phyloP scores from a whole-genome alignment of 441 rosid species.

The Flueggea neowawraea region DNA sequence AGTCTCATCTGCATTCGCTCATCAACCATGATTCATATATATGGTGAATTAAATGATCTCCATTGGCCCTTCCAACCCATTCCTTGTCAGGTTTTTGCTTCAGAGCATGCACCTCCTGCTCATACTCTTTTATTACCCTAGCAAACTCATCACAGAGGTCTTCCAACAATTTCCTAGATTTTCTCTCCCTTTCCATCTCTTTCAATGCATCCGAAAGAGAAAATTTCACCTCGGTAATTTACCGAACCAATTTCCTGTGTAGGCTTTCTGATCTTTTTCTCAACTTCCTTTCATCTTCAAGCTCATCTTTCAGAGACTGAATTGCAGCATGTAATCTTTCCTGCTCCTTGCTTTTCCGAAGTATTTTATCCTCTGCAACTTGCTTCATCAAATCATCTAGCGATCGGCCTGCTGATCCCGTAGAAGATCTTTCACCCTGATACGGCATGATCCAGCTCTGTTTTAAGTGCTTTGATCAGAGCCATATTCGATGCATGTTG shows the following conservation, averaged over 20 bases:
- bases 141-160: slow-evolving; percentile 94
- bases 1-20: slow-evolving; percentile 88
- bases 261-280: slow-evolving; percentile 80
- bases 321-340: slow-evolving; percentile 64
- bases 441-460: slow-evolving; percentile 73
- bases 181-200: slow-evolving; percentile 61
- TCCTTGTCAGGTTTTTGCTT: slow-evolving; percentile 72
- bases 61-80: slow-evolving; percentile 53
- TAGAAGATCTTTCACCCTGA: slow-evolving; percentile 71
- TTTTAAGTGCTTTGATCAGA: slow-evolving; percentile 63
- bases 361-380: slow-evolving; percentile 68
- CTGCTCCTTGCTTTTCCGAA: slow-evolving; percentile 63
- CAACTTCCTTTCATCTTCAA: slow-evolving; percentile 87
- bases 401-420: slow-evolving; percentile 69
- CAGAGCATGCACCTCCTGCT: slow-evolving; percentile 63
- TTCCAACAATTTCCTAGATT: slow-evolving; percentile 67
- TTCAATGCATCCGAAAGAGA: slow-evolving; percentile 44
- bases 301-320: slow-evolving; percentile 69
- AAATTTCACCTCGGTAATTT: slow-evolving; percentile 61
- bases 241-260: slow-evolving; percentile 79
- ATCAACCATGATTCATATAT: slow-evolving; percentile 93
- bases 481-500: slow-evolving; percentile 75
- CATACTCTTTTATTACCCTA: slow-evolving; percentile 73
- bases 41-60: slow-evolving; percentile 68
- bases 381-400: slow-evolving; percentile 76